A percentile compares a stretch with the other conserved stretches of the same genome.
Conservation (phyloP, 352 stramenopile species). For the Thalassiosira exigua region DNA sequence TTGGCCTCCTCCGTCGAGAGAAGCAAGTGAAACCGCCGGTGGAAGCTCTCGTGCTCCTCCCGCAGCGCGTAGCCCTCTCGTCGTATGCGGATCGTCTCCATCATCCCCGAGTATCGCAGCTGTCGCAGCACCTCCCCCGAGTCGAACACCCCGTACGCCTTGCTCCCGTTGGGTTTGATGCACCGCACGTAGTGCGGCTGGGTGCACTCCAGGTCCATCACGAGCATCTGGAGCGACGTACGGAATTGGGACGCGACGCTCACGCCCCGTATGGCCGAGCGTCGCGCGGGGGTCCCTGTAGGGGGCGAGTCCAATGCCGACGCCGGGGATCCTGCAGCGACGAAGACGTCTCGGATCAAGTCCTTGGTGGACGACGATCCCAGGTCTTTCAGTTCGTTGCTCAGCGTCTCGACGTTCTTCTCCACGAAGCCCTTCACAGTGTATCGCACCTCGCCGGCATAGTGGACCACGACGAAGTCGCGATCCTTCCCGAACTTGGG, state of each 20-base stretch:
- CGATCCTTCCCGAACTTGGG: constrained; percentile 83
- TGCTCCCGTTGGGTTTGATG: constrained; percentile 97
- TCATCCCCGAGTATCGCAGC: constrained; percentile 92
- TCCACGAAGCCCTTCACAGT: constrained; percentile 95
- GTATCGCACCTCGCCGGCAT: constrained; percentile 96
- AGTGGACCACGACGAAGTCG: constrained; percentile 96
- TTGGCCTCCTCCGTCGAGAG: constrained; percentile 80
- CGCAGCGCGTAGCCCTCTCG: constrained; percentile 83
- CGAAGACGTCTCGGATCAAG: constrained; percentile 71
- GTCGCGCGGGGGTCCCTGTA: constrained; percentile 31
- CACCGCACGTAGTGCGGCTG: constrained; percentile 98
- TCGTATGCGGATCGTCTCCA: constrained; percentile 95
- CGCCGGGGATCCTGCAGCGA: constrained; percentile 30
- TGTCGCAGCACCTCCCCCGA: constrained; percentile 93
- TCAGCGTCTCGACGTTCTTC: constrained; percentile 97
- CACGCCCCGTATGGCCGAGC: constrained; percentile 80
- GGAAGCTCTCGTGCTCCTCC: constrained; percentile 83
- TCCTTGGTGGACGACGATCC: constrained; percentile 62
- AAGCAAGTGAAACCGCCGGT: constrained; percentile 79
- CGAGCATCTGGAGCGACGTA: constrained; percentile 85
- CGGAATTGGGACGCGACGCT: constrained; percentile 84
- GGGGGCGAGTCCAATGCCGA: constrained; percentile 19
- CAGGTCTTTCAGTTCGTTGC: constrained; percentile 91
- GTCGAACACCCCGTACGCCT: constrained; percentile 87
- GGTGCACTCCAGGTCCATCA: constrained; percentile 93